Conservation (phyloP, 371 early-diverging fungal species). For the Smittium culicis region DNA sequence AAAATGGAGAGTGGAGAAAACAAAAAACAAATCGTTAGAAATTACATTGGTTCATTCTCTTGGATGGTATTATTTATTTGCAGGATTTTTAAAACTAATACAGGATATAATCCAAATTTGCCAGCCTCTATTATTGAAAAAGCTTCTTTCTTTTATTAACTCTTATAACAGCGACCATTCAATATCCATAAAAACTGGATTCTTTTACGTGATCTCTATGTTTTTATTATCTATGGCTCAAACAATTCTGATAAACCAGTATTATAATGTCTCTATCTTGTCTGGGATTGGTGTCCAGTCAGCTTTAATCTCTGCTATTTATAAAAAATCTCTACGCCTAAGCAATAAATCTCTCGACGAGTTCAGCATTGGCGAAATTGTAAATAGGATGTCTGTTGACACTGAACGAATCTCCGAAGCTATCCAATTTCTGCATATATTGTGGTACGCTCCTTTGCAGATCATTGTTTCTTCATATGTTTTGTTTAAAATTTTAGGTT, state of each 20-base stretch:
- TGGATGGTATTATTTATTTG: constrained; percentile 41
- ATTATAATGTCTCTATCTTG: constrained; percentile 66
- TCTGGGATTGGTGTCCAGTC: constrained; percentile 67
- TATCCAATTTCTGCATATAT: constrained; percentile 50
- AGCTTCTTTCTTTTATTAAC: constrained; percentile 52
- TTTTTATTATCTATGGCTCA: constrained; percentile 55
- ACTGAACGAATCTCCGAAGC: constrained; percentile 51
- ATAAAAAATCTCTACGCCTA: constrained; percentile 64
- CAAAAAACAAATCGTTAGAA: constrained; percentile 44
- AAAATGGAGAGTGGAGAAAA: constrained; percentile 47
- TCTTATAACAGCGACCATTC: constrained; percentile 28
- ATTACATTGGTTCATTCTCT: constrained; percentile 41
- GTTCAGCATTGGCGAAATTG: constrained; percentile 67
- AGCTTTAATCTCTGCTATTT: constrained; percentile 68
- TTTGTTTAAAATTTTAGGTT: constrained; percentile 65
- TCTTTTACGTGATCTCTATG: constrained; percentile 50
- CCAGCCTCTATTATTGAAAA: constrained; percentile 59
- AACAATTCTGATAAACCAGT: constrained; percentile 73
- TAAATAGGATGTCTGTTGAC: constrained; percentile 72
- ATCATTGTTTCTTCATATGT: constrained; percentile 60
- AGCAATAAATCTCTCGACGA: constrained; percentile 61
- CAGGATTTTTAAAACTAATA: constrained; percentile 44
- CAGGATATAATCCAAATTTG: constrained; percentile 61
- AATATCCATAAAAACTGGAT: constrained; percentile 36
- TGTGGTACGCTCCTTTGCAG: constrained; percentile 78